Evolutionary conservation across 73 alveolate species (phyloP), one percentile per base, ranked within the genome.

Genomic region (Paramecium sexaurelia): DNA sequence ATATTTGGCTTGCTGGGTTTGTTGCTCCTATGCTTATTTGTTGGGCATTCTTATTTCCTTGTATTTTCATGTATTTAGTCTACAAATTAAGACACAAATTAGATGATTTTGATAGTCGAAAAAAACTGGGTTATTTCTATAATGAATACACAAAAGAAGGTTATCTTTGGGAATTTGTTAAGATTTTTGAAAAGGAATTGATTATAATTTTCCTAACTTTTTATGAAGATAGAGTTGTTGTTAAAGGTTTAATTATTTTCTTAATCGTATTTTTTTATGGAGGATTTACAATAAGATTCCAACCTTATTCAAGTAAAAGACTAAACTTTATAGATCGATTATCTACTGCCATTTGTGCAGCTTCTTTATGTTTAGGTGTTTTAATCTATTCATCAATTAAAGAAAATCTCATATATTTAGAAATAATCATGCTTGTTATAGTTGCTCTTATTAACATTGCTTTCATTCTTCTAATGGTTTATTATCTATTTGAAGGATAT

Each of bases 1-100:
- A 29, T 19, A 7, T 40, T 19, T 78, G 90, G 90, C 19, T 78
- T 0, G 68, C 40, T 1, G 68, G 40, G 7, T 78, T 78, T 78
- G 90, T 78, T 40, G 45, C 71, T 17, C 90, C 90, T 19, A 29
- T 39, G 71, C 55, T 78, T 20, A 43, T 78, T 6, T 56, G 73
- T 40, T 78, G 90, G 90, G 90, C 90, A 78, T 78, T 78, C 11
- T n/a, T 78, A 22, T 43, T 78, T 78, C 90, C 90, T 29, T 41
- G 68, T 6, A 78, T 78, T 17, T 78, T 78, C 0, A 29, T 40
- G 43, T 78, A 11, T 78, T 40, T 78, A 20, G 90, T 78, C 3
- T 45, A 39, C n/a, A 5, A 78, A 19, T 7, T 78, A 13, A 78
- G 71, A 78, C 9, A 78, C 11, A 17, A 20, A 19, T 33, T 78